A percentile compares a stretch with the other conserved stretches of the same genome.
These are phyloP conservation scores for Handroanthus guayacan DNA, from an alignment of 257 asterid genomes.

Conservation along the genomic window DNA sequence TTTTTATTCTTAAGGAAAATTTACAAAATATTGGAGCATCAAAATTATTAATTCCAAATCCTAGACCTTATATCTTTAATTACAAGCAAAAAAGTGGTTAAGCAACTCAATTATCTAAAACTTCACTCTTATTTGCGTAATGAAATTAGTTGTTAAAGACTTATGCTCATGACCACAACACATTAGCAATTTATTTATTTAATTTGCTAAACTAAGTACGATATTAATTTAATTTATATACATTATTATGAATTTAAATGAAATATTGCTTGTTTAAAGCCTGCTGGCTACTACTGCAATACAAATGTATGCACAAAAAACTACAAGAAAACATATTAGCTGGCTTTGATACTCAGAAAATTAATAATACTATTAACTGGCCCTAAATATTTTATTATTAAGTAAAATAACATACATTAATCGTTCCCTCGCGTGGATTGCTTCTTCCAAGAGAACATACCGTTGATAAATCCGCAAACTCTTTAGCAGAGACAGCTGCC, in stretches of 20 bases:
- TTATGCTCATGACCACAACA: not conserved
- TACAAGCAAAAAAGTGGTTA: no score
- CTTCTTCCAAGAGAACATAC: constrained; percentile 33
- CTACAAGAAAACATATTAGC: constrained; percentile 32
- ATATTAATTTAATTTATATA: not conserved
- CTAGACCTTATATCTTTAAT: no score
- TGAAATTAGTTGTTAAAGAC: not conserved
- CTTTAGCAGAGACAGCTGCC: constrained; percentile 17
- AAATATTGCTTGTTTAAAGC: not conserved
- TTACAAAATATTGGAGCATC: no score
- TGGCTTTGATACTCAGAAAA: not conserved
- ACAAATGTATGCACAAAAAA: constrained; percentile 9
- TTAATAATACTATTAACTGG: not conserved
- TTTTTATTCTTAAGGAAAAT: no score
- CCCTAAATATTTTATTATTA: not conserved
- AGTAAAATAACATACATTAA: not conserved
- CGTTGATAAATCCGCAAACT: not conserved
- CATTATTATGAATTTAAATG: not conserved
- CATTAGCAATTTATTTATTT: not conserved
- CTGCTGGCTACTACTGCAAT: not conserved
- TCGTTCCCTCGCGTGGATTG: constrained; percentile 37
- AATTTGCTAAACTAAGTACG: no score
- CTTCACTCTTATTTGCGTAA: no score
- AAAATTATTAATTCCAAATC: no score
- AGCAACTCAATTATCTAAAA: no score